These are phyloP conservation scores for Ilex aquifolium DNA, from an alignment of 257 asterid genomes.

Conservation along the genomic window DNA sequence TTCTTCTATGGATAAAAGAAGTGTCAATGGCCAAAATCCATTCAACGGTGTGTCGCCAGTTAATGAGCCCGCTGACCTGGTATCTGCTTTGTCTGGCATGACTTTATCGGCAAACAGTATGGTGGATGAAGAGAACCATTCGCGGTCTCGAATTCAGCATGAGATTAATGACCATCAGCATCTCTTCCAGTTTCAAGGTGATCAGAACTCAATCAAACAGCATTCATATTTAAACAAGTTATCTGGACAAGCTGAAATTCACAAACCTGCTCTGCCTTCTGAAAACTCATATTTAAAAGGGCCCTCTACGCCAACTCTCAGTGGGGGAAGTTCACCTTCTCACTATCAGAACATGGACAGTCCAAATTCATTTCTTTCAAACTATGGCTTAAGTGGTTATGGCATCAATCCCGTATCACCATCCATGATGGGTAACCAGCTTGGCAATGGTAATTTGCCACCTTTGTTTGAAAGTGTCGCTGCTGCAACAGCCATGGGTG, in stretches of 20 bases:
- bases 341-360: constrained; percentile 40
- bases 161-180: constrained; percentile 30
- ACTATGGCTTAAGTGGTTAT: constrained; percentile 39
- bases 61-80: constrained; percentile 42
- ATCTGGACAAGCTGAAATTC: constrained; percentile 5
- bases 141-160: constrained; percentile 26
- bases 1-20: constrained; percentile 34
- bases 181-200: constrained; percentile 31
- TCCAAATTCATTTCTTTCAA: constrained; percentile 44
- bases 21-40: constrained; percentile 18
- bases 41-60: constrained; percentile 28
- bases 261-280: constrained; percentile 19
- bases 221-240: constrained; percentile 26
- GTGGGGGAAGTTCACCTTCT: constrained; percentile 44
- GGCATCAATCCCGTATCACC: constrained; percentile 47
- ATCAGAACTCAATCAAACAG: constrained; percentile 26
- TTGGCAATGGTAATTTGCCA: constrained; percentile 35
- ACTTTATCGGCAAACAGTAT: constrained; percentile 41
- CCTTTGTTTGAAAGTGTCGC: constrained; percentile 43
- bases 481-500: constrained; percentile 43
- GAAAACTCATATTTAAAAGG: constrained; percentile 29
- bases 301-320: constrained; percentile 30
- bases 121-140: constrained; percentile 38
- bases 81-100: constrained; percentile 59
- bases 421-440: constrained; percentile 37